Percentiles rank a stretch among this genome's conserved stretches.
phyloP scores from a whole-genome alignment of 2,329 filamentous ascomycete genomes.

The Aureobasidium leucospermi region DNA sequence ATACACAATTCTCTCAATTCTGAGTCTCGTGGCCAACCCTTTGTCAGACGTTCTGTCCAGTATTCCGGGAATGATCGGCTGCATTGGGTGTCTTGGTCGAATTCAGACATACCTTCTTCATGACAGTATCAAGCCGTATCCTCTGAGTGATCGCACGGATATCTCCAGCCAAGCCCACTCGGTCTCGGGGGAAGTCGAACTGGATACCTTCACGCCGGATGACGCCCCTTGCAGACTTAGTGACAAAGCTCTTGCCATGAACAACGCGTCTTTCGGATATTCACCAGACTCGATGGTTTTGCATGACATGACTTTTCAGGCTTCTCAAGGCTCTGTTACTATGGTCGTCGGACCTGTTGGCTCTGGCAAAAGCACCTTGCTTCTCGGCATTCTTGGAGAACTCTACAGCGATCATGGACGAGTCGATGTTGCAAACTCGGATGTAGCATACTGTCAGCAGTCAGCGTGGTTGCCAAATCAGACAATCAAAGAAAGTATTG shows the following conservation, averaged over 20 bases:
- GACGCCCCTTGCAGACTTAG: too few species aligned
- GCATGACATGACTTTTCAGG: background rate
- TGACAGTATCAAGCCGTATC: background rate
- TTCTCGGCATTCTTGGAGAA: background rate
- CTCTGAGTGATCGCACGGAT: too few species aligned
- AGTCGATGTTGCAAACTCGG: background rate
- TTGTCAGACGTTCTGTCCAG: background rate
- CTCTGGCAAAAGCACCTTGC: background rate
- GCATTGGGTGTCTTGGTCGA: background rate
- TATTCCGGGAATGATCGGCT: background rate
- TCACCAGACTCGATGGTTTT: background rate
- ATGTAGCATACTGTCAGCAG: slow-evolving; percentile 18
- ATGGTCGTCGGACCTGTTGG: background rate
- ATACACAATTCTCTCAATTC: background rate
- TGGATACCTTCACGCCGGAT: too few species aligned
- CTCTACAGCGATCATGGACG: background rate
- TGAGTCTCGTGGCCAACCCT: background rate
- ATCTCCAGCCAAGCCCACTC: too few species aligned
- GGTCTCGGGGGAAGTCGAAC: too few species aligned
- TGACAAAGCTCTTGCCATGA: background rate
- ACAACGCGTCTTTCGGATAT: background rate
- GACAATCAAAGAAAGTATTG: slow-evolving; percentile 67
- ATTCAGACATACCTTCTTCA: background rate
- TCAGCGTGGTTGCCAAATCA: slow-evolving; percentile 70
- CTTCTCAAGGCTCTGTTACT: background rate